Evolutionary conservation across 1,139 yeast species (phyloP), one percentile per base, ranked within the genome.

Genomic region (Yamadazyma blattariae): DNA sequence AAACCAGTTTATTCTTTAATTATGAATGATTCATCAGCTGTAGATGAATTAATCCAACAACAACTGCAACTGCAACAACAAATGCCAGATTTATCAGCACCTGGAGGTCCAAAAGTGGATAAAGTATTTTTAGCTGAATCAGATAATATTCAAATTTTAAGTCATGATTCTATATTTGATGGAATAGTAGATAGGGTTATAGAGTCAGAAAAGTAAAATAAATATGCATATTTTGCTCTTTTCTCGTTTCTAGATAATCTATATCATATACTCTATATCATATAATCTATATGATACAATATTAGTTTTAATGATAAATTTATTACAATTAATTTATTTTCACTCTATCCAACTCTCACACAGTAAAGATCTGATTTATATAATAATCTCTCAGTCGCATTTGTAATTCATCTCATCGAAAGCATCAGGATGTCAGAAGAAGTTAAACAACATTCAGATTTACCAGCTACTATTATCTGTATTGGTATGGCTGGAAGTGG

Each of bases 401-500:
- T 30, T 24, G 23, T 30, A 30, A 32, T 26, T 9, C 30, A 32
- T 27, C 34, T 24, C 34, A 26, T 26, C 28, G 18, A 23, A 19
- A 19, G 19, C 34, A 24, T 14, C 27, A 15, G n/a, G 73, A 80
- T 64, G 77, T 32, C 28, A 26, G 28, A 15, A 26, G 18, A 13
- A 7, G 11, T 12, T 9, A 23, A 4, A 4, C 7, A 29, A n/a
- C 26, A 31, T n/a, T 8, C 24, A 4, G 12, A 20, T 15, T n/a
- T 9, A 29, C 79, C 87, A 27, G 72, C 82, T 20, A 82, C 88
- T 4, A 67, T 89, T 26, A 68, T 89, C 26, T 87, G 96, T 61
- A 87, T 90, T 45, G 97, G 97, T 44, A 89, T 89, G 97, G 97
- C 97, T 51, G 96, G 96, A 28, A 82, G 95, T 35, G 98, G 99